Evolutionary conservation across 2,329 filamentous ascomycete genomes (phyloP).

Genomic region (Botrytis medusae): DNA sequence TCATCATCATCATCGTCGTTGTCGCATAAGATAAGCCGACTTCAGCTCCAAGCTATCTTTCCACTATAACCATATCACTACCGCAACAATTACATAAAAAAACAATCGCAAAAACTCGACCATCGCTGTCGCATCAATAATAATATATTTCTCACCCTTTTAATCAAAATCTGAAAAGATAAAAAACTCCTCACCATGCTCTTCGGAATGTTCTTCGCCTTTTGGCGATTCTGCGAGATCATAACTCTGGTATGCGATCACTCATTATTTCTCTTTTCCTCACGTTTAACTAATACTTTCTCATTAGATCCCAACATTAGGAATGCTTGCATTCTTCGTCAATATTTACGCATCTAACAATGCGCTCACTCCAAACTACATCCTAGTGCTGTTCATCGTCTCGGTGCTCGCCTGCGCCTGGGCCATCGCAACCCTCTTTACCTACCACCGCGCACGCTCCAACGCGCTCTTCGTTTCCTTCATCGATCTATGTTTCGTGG

Average conservation of each 20-base stretch:
- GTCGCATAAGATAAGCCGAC: constrained; percentile 20
- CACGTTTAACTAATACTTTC: constrained; percentile 16
- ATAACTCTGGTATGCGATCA: constrained; percentile 55
- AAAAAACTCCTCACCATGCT: constrained; percentile 47
- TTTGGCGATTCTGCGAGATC: constrained; percentile 62
- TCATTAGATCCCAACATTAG: constrained; percentile 61
- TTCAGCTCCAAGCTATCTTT: not conserved
- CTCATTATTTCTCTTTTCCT: not conserved
- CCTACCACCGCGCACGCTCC: constrained; percentile 60
- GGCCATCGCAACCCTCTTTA: constrained; percentile 64
- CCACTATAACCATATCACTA: not conserved
- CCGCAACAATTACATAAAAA: not conserved
- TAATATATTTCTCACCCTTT: not conserved
- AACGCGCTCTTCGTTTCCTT: constrained; percentile 62
- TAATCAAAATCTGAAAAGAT: not conserved
- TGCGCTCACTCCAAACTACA: constrained; percentile 58
- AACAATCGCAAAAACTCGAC: not conserved
- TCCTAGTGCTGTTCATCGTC: constrained; percentile 68
- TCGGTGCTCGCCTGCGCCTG: constrained; percentile 62
- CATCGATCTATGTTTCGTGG: constrained; percentile 61
- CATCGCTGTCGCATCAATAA: not conserved
- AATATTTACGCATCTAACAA: constrained; percentile 58
- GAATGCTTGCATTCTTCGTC: constrained; percentile 68
- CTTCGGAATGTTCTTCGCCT: constrained; percentile 62
- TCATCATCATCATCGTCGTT: not conserved